Evolutionary conservation across 2,329 filamentous ascomycete genomes (phyloP), one percentile per base, ranked within the genome.

Genomic region (Ophioceras dolichostomum): DNA sequence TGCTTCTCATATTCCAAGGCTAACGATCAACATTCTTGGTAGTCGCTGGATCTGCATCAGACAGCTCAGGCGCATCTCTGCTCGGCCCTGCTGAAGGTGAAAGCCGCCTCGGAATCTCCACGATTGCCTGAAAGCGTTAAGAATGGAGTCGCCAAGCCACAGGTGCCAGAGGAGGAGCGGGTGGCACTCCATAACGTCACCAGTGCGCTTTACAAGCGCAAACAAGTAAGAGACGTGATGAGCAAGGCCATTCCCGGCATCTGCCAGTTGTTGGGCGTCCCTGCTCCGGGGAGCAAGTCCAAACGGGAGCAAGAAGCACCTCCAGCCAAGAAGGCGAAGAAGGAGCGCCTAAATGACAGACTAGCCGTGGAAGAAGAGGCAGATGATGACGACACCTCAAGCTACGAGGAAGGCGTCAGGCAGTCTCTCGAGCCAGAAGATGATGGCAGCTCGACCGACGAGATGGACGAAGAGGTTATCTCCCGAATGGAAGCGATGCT

Each of bases 31-130:
- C n/a, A n/a, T 26, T 24, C 14, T 24, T 14, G 9, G 22, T 26
- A 73, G 69, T 68, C 67, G 4, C 64, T 77, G 31, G 71, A 77
- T 43, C 62, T 76, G 7, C 67, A 71, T 36, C 67, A 73, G 43
- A 68, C 68, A 3, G 71, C 72, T 29, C 67, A 67, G 41, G 66
- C 70, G 24, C 70, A 76, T 49, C 58, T 76, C 37, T 65, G 65
- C 48, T 65, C 68, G 4, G 66, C 67, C 4, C 60, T 77, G 12
- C 58, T 75, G 26, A 69, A 64, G 43, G 57, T 73, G 51, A 73
- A 71, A 45, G 55, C 61, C 31, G 56, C 76, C 32, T 67, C 68
- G 44, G 64, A 65, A 37, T 62, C 65, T 3, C 57, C 64, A n/a
- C 56, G 62, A 36, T 59, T 75, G 12, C 70, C 72, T 30, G 57